Base-by-base conservation (phyloP, 352 stramenopile species). In the Phytophthora aleatoria region DNA sequence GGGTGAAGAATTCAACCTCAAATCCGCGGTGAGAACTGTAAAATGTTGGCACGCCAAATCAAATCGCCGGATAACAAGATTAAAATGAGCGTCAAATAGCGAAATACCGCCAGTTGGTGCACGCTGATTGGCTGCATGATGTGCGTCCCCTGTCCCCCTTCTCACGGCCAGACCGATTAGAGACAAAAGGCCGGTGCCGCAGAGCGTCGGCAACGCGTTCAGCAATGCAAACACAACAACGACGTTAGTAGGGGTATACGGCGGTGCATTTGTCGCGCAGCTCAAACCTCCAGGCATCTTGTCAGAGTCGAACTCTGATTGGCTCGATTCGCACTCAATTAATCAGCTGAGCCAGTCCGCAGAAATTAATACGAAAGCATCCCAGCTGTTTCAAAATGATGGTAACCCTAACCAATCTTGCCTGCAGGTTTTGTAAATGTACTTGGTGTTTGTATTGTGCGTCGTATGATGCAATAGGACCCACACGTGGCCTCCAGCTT, bases 321-420 rank as follows among this genome's bases (percentile, higher is more conserved):
- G 39, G 15, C 7, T 41, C 11, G 35, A 41, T 41, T 41, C 12
- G 33, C 8, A 7, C n/a, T 20, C 2, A 45, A 26, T 45, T 45
- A 69, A 64, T 69, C 54, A 31, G 30, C 53, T 69, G 61, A 69
- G 61, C 61, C 61, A 63, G 61, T 56, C 26, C 61, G 49, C 31
- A 51, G 36, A 59, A 50, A 67, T 67, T 67, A 67, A 67, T 51
- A 41, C 49, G 11, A 26, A 41, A 10, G 12, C 35, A 41, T 41
- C 35, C 31, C 41, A 59, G 16, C 31, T 31, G 41, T 53, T 54
- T 12, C 35, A 41, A 41, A 8, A 8, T 2, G 12, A 41, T n/a
- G 2, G 26, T 42, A 64, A 35, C 42, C 47, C 49, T 51, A 35
- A 8, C 49, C 48, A 3, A 36, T 12, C 31, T 5, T 50, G 35